These are phyloP conservation scores for Polyporus arcularius DNA, from an alignment of 768 basidiomycete species.

Conservation along the genomic window DNA sequence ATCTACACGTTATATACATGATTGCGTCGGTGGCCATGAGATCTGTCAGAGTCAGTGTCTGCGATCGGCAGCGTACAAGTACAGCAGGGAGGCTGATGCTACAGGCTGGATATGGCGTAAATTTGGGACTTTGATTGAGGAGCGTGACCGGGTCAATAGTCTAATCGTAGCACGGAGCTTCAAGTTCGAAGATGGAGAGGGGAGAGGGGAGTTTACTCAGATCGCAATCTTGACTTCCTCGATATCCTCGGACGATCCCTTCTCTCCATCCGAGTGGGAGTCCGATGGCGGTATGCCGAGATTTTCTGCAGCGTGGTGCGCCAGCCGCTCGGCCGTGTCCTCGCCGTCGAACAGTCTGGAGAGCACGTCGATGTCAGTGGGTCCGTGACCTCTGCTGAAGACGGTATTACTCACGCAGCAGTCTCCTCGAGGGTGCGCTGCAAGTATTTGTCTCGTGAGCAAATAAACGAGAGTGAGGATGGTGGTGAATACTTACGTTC, in stretches of 20 bases:
- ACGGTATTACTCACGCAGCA: constrained; percentile 27
- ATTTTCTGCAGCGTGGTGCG: background rate
- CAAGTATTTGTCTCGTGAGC: constrained; percentile 10
- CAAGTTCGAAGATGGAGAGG: background rate
- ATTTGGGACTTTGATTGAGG: background rate
- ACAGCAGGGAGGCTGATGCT: constrained; percentile 1
- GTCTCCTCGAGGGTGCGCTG: constrained; percentile 37
- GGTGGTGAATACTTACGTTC: constrained; percentile 25
- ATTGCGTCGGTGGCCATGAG: background rate
- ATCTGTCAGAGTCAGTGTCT: background rate
- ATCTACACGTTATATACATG: background rate
- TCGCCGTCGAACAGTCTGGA: constrained; percentile 35
- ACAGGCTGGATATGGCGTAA: background rate
- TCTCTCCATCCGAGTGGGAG: constrained; percentile 24
- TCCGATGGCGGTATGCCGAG: constrained; percentile 9
- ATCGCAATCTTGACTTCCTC: constrained; percentile 21
- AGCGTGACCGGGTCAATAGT: no score
- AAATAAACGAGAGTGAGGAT: background rate
- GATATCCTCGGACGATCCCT: constrained; percentile 21
- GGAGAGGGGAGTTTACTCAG: background rate
- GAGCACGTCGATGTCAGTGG: background rate
- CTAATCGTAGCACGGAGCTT: background rate
- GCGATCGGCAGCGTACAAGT: constrained; percentile 2
- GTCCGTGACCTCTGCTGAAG: background rate
- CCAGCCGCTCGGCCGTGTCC: constrained; percentile 20